phyloP scores from a whole-genome alignment of 345 rosid species.

The Durio zibethinus region DNA sequence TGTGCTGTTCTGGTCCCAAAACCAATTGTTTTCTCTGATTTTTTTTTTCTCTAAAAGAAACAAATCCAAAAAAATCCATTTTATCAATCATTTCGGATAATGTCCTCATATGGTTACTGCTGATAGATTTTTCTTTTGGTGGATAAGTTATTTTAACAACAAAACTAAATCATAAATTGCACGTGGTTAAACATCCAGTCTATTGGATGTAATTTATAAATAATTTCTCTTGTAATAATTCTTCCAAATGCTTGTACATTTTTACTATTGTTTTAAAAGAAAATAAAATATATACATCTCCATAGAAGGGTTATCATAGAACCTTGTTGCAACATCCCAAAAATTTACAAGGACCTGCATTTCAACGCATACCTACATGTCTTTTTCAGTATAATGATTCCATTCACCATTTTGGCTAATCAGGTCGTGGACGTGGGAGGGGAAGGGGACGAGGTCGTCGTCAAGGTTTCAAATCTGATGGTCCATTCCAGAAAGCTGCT shows the following conservation, averaged over 20 bases:
- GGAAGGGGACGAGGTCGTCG: slow-evolving; percentile 16
- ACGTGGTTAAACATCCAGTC: not conserved
- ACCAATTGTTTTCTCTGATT: not conserved
- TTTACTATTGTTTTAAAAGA: not conserved
- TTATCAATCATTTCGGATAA: not conserved
- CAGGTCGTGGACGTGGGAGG: slow-evolving; percentile 29
- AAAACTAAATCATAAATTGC: not conserved
- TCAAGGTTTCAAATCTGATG: slow-evolving; percentile 17
- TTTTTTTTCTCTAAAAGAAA: not conserved
- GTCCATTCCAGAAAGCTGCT: slow-evolving; percentile 6
- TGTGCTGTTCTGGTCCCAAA: not conserved
- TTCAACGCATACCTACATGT: not conserved
- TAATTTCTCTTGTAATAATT: not conserved
- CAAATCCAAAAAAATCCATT: not conserved
- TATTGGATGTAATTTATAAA: not conserved
- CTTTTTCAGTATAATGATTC: not conserved
- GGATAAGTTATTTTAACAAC: not conserved
- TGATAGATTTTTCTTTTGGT: not conserved
- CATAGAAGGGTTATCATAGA: too few relatives aligned
- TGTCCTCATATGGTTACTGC: not conserved
- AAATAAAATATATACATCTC: not conserved
- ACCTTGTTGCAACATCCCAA: not conserved
- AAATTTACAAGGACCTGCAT: not conserved
- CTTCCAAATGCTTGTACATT: not conserved
- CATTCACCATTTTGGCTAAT: not conserved